phyloP scores from a whole-genome alignment of 1,284 basidiomycete species.

The Pseudozyma tsukubaensis region DNA sequence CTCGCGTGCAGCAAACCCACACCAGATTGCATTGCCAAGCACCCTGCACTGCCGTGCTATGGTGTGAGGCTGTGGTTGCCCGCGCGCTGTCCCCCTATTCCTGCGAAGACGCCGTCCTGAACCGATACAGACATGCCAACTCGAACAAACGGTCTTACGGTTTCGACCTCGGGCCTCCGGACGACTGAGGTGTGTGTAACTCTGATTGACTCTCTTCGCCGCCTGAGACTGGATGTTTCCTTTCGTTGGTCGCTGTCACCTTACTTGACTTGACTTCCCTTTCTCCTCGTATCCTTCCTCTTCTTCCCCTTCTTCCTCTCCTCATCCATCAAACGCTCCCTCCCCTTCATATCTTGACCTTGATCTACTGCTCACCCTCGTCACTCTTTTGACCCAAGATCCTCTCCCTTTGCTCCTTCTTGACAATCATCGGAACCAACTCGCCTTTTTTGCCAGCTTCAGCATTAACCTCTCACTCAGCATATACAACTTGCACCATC shows the following conservation, averaged over 20 bases:
- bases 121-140: too few relatives aligned
- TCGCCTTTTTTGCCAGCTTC: background rate
- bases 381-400: constrained; percentile 38
- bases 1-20: background rate
- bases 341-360: constrained; percentile 1
- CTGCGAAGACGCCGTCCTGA: background rate
- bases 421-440: background rate
- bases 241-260: background rate
- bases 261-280: background rate
- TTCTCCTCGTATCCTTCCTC: background rate
- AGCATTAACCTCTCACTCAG: background rate
- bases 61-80: too few relatives aligned
- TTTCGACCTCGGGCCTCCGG: too few relatives aligned
- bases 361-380: constrained; percentile 19
- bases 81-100: constrained; percentile 7
- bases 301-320: constrained; percentile 4
- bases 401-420: constrained; percentile 2
- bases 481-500: constrained; percentile 6
- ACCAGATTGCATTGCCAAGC: background rate
- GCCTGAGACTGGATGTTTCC: too few relatives aligned
- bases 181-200: too few relatives aligned
- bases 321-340: background rate
- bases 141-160: too few relatives aligned
- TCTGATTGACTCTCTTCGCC: too few relatives aligned
- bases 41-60: background rate